These are phyloP conservation scores for Nepenthes mirabilis DNA, from an alignment of 148 eudicot genomes.

Conservation along the genomic window DNA sequence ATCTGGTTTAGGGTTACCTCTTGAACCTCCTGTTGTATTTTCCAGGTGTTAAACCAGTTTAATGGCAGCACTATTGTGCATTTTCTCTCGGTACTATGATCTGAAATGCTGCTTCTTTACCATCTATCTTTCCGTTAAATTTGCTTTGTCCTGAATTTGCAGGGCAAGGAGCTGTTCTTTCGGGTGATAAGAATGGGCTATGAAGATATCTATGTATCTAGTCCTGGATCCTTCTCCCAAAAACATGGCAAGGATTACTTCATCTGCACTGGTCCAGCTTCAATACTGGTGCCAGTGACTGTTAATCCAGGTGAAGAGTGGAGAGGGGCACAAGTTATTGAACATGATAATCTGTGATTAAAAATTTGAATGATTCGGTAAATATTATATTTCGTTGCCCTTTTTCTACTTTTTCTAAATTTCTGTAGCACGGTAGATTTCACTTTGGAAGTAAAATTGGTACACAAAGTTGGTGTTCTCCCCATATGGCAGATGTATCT, in stretches of 20 bases:
- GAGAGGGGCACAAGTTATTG: constrained; percentile 84
- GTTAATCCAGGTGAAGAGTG: constrained; percentile 73
- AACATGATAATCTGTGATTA: constrained; percentile 68
- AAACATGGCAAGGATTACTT: constrained; percentile 68
- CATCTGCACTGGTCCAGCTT: constrained; percentile 80
- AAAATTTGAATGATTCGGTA: neutral
- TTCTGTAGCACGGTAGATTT: too few relatives aligned
- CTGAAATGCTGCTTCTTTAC: neutral
- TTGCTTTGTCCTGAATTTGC: constrained; percentile 4
- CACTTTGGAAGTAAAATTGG: too few relatives aligned
- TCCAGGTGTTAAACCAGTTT: too few relatives aligned
- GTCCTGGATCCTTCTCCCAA: constrained; percentile 59
- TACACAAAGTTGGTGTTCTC: too few relatives aligned
- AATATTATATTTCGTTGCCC: neutral
- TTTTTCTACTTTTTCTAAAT: neutral
- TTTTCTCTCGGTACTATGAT: neutral
- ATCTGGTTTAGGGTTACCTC: too few relatives aligned
- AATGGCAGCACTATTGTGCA: neutral
- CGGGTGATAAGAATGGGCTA: constrained; percentile 70
- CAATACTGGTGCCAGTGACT: constrained; percentile 62
- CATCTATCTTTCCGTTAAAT: neutral
- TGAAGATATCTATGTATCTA: constrained; percentile 65
- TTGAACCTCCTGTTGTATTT: too few relatives aligned
- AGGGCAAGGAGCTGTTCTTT: constrained; percentile 66
- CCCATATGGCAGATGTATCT: too few relatives aligned